Evolutionary conservation across 2,329 filamentous ascomycete genomes (phyloP).

Genomic region (Gnomoniopsis sp.): DNA sequence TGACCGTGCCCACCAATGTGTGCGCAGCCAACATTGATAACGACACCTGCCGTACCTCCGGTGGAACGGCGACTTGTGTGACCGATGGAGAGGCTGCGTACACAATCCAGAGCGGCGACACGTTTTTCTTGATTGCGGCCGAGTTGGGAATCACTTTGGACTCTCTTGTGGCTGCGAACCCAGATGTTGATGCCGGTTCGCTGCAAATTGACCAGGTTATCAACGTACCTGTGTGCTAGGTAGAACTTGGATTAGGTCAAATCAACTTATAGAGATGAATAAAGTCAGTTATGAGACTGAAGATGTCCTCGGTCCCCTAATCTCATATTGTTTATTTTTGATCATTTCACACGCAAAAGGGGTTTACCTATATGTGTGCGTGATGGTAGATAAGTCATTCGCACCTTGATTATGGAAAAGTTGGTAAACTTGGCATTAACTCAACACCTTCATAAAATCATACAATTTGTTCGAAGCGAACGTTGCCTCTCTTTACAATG

Average conservation of each 20-base stretch:
- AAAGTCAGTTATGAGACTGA: too few relatives aligned
- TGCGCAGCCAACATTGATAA: conserved; percentile 4
- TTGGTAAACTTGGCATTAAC: too few relatives aligned
- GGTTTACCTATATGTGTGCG: too few relatives aligned
- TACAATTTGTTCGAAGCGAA: too few relatives aligned
- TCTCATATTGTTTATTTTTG: too few relatives aligned
- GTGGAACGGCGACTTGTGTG: conserved; percentile 1
- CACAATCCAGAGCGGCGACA: background rate
- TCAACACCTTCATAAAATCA: too few relatives aligned
- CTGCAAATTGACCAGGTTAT: conserved; percentile 4
- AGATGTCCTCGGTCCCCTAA: too few relatives aligned
- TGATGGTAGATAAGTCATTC: too few relatives aligned
- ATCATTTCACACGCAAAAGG: too few relatives aligned
- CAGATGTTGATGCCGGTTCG: background rate
- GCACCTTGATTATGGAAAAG: too few relatives aligned
- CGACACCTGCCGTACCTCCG: background rate
- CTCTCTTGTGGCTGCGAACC: conserved; percentile 1
- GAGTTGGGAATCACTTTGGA: conserved; percentile 3
- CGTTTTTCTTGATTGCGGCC: conserved; percentile 1
- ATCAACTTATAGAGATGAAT: too few relatives aligned
- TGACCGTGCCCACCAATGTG: background rate
- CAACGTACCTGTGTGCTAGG: background rate
- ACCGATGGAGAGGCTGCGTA: background rate
- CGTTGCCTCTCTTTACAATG: too few relatives aligned
- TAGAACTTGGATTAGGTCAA: background rate